A percentile compares a stretch with the other conserved stretches of the same genome.
Conservation (phyloP, 371 early-diverging fungal species). For the Mortierella sp. region DNA sequence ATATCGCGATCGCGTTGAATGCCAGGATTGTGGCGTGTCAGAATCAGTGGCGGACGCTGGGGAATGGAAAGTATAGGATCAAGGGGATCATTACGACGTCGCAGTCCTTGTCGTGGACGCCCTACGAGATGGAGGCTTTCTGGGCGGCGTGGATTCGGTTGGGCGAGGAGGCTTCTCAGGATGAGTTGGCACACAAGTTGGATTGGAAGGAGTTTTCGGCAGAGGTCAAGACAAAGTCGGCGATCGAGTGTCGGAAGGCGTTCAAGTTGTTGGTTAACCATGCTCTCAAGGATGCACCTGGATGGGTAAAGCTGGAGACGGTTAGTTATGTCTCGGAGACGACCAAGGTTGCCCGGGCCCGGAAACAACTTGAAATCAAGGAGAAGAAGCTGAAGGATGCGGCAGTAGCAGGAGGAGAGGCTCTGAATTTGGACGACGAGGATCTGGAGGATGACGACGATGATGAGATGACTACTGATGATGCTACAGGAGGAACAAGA, state of each 20-base stretch:
- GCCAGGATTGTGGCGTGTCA: conserved; percentile 31
- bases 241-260: conserved; percentile 7
- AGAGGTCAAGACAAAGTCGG: conserved; percentile 8
- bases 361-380: not conserved
- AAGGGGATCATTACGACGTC: conserved; percentile 12
- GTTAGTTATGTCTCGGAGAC: conserved; percentile 28
- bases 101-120: conserved; percentile 7
- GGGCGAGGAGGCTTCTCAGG: too few relatives aligned
- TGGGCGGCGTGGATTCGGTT: conserved; percentile 35
- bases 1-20: conserved; percentile 20
- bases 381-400: not conserved
- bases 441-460: conserved; percentile 5
- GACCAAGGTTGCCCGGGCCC: conserved; percentile 12
- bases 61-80: conserved; percentile 34
- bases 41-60: conserved; percentile 44
- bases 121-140: conserved; percentile 25
- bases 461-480: not conserved
- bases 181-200: not conserved
- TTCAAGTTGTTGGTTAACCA: conserved; percentile 21
- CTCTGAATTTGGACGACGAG: not conserved
- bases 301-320: conserved; percentile 45
- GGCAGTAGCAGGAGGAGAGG: not conserved
- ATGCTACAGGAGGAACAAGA: not conserved
- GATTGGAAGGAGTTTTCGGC: conserved; percentile 23
- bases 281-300: conserved; percentile 39